phyloP scores from a whole-genome alignment of 176 grass and related monocot species.

The Aechmea fasciata region DNA sequence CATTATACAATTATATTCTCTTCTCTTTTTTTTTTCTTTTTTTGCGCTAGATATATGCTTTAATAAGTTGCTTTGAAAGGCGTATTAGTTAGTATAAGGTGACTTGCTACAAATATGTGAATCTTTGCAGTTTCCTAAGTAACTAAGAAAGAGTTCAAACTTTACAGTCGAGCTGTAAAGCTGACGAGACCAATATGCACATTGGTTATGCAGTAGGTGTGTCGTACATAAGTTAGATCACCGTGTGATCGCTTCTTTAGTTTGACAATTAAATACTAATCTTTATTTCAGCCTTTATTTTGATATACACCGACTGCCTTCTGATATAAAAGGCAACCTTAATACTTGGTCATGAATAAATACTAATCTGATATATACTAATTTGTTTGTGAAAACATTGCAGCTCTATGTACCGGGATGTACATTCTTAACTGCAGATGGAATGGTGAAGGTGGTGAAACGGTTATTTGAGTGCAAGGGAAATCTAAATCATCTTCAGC shows the following conservation, averaged over 20 bases:
- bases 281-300: too few species aligned
- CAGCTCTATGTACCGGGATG: constrained; percentile 83
- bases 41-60: neutral
- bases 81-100: neutral
- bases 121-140: neutral
- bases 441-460: constrained; percentile 53
- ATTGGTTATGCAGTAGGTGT: too few species aligned
- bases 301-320: too few species aligned
- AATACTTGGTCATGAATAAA: neutral
- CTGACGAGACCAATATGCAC: too few species aligned
- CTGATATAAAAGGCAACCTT: neutral
- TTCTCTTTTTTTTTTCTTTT: neutral
- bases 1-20: neutral
- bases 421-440: constrained; percentile 60
- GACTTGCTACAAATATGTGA: neutral
- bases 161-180: too few species aligned
- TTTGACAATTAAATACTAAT: too few species aligned
- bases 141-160: too few species aligned
- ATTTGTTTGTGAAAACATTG: constrained; percentile 31
- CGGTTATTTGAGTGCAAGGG: constrained; percentile 33
- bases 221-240: too few species aligned
- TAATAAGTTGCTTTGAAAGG: neutral
- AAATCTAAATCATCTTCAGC: constrained; percentile 41
- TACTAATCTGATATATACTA: constrained; percentile 12
- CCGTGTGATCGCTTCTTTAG: too few species aligned